phyloP scores from a whole-genome alignment of 352 stramenopile genomes.

The Phytopythium montanum region DNA sequence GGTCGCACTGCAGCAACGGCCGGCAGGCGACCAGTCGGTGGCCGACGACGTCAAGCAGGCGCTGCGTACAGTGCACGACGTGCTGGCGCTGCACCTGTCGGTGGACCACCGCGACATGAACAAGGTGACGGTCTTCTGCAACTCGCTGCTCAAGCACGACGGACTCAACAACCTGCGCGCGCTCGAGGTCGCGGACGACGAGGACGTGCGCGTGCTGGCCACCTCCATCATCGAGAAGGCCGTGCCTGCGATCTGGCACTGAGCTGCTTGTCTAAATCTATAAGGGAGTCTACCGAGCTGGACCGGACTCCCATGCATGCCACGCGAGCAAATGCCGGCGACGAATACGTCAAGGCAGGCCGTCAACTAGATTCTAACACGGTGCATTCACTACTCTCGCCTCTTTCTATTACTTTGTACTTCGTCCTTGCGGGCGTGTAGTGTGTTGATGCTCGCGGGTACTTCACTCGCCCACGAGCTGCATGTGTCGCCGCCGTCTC shows the following conservation, averaged over 20 bases:
- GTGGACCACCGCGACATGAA: slow-evolving; percentile 69
- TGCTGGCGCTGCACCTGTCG: slow-evolving; percentile 67
- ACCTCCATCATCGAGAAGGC: slow-evolving; percentile 82
- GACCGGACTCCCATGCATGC: no score
- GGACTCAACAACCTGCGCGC: slow-evolving; percentile 59
- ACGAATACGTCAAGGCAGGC: no score
- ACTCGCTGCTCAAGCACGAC: slow-evolving; percentile 72
- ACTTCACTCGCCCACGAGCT: slow-evolving; percentile 15
- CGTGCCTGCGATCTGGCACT: slow-evolving; percentile 80
- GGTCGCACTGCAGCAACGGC: slow-evolving; percentile 5
- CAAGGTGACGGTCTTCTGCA: slow-evolving; percentile 83
- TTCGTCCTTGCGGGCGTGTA: no score
- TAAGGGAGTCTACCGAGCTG: not conserved
- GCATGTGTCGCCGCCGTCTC: slow-evolving; percentile 13
- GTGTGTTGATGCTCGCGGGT: no score
- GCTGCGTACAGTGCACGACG: slow-evolving; percentile 61
- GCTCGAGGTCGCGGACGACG: slow-evolving; percentile 46
- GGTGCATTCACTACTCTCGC: no score
- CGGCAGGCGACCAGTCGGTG: slow-evolving; percentile 3
- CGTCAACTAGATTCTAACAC: no score
- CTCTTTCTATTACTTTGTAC: no score
- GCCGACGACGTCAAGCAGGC: slow-evolving; percentile 40
- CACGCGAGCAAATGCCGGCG: no score
- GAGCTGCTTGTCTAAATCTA: slow-evolving; percentile 3
- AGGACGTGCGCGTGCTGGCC: slow-evolving; percentile 49